A percentile compares a stretch with the other conserved stretches of the same genome.
These are phyloP conservation scores for Suillus variegatus DNA, from an alignment of 768 basidiomycete species.

Conservation along the genomic window DNA sequence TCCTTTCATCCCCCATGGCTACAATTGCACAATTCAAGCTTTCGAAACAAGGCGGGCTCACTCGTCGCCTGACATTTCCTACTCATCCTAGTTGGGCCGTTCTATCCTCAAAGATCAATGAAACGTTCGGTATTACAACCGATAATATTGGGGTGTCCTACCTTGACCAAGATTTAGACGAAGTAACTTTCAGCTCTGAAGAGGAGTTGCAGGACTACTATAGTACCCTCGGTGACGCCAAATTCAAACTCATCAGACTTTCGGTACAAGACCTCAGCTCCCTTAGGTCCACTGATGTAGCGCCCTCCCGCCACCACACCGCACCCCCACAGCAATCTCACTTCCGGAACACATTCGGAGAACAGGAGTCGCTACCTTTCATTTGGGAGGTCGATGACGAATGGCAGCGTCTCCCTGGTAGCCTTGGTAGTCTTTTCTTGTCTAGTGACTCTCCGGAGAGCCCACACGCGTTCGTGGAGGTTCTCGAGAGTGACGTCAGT, in stretches of 20 bases:
- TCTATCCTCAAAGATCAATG: slow-evolving; percentile 55
- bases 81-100: slow-evolving; percentile 53
- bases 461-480: slow-evolving; percentile 68
- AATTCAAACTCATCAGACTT: slow-evolving; percentile 51
- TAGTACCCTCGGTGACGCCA: slow-evolving; percentile 27
- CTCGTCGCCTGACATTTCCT: slow-evolving; percentile 59
- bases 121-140: slow-evolving; percentile 56
- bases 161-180: slow-evolving; percentile 70
- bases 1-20: slow-evolving; percentile 19
- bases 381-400: slow-evolving; percentile 55
- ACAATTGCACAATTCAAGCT: slow-evolving; percentile 68
- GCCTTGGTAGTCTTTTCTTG: slow-evolving; percentile 43
- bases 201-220: slow-evolving; percentile 81
- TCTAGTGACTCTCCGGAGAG: slow-evolving; percentile 36
- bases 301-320: slow-evolving; percentile 34
- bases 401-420: slow-evolving; percentile 60
- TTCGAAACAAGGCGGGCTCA: slow-evolving; percentile 52
- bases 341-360: slow-evolving; percentile 65
- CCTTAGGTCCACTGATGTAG: slow-evolving; percentile 34
- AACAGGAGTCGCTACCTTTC: slow-evolving; percentile 44
- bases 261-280: slow-evolving; percentile 57
- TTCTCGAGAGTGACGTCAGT: slow-evolving; percentile 45
- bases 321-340: slow-evolving; percentile 31
- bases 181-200: slow-evolving; percentile 74
- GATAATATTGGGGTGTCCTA: slow-evolving; percentile 70